Percentiles rank a stretch among this genome's conserved stretches.
phyloP scores from a whole-genome alignment of 306 rosid species.

The Cucurbita moschata region DNA sequence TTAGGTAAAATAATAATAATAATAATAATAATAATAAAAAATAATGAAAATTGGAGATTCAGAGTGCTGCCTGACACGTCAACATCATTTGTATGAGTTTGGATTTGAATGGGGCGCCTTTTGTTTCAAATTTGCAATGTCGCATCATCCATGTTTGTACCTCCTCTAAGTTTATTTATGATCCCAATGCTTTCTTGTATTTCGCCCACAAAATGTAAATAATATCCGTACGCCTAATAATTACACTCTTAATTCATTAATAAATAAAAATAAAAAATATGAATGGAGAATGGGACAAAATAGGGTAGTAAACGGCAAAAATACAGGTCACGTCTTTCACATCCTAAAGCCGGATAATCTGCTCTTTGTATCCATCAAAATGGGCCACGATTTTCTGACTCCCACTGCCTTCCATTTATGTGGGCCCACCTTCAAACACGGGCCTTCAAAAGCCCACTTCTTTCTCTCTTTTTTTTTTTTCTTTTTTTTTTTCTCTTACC shows the following conservation, averaged over 20 bases:
- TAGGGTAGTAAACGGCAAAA: not conserved
- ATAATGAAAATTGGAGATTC: not conserved
- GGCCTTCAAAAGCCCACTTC: constrained; percentile 2
- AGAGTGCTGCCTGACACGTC: constrained; percentile 1
- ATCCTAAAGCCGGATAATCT: constrained; percentile 5
- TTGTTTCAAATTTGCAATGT: not conserved
- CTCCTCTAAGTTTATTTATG: not conserved
- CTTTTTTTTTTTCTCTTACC: not conserved
- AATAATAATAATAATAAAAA: not conserved
- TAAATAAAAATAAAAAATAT: too few species aligned
- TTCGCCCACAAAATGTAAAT: not conserved
- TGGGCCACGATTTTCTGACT: constrained; percentile 7
- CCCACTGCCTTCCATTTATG: not conserved
- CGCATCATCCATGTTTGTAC: not conserved
- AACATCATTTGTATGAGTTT: not conserved
- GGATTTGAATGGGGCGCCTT: not conserved
- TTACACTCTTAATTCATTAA: not conserved
- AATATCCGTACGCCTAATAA: not conserved
- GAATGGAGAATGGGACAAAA: not conserved
- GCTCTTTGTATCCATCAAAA: not conserved
- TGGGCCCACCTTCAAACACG: constrained; percentile 5
- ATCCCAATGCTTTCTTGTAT: not conserved
- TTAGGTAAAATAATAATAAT: not conserved
- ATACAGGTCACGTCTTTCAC: constrained; percentile 12
- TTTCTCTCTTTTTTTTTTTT: not conserved